Conservation (phyloP, 2,329 filamentous ascomycete genomes). For the Xylariaceae sp. region DNA sequence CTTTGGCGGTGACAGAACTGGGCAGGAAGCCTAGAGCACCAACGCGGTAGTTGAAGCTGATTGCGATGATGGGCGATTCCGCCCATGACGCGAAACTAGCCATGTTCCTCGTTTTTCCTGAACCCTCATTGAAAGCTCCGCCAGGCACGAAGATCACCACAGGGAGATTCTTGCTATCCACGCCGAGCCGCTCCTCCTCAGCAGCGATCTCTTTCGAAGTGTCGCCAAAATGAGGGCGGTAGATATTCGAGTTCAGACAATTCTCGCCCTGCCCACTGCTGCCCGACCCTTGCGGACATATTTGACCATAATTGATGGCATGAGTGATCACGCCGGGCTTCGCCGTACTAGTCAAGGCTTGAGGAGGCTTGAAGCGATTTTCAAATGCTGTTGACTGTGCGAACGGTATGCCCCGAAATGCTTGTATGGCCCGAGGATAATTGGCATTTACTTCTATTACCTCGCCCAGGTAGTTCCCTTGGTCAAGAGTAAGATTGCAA, state of each 20-base stretch:
- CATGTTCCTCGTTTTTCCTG: slow-evolving; percentile 54
- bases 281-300: slow-evolving; percentile 31
- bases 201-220: slow-evolving; percentile 17
- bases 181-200: slow-evolving; percentile 24
- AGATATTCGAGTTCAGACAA: slow-evolving; percentile 52
- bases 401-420: slow-evolving; percentile 49
- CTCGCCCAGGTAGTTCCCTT: slow-evolving; percentile 40
- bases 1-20: slow-evolving; percentile 47
- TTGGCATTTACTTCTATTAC: slow-evolving; percentile 25
- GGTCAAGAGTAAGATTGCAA: slow-evolving; percentile 30
- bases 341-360: slow-evolving; percentile 25
- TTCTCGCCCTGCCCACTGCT: slow-evolving; percentile 42
- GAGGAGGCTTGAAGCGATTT: slow-evolving; percentile 44
- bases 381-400: slow-evolving; percentile 35
- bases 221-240: slow-evolving; percentile 35
- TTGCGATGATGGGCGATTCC: slow-evolving; percentile 48
- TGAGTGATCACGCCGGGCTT: slow-evolving; percentile 31
- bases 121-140: slow-evolving; percentile 56
- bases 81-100: slow-evolving; percentile 57
- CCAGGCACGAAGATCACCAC: slow-evolving; percentile 62
- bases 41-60: slow-evolving; percentile 62
- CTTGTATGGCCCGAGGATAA: slow-evolving; percentile 41
- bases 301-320: slow-evolving; percentile 32
- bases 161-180: slow-evolving; percentile 34
- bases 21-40: slow-evolving; percentile 67